Percentiles rank a stretch among this genome's conserved stretches.
phyloP scores from a whole-genome alignment of 768 basidiomycete genomes.

The Psilocybe cyanescens region DNA sequence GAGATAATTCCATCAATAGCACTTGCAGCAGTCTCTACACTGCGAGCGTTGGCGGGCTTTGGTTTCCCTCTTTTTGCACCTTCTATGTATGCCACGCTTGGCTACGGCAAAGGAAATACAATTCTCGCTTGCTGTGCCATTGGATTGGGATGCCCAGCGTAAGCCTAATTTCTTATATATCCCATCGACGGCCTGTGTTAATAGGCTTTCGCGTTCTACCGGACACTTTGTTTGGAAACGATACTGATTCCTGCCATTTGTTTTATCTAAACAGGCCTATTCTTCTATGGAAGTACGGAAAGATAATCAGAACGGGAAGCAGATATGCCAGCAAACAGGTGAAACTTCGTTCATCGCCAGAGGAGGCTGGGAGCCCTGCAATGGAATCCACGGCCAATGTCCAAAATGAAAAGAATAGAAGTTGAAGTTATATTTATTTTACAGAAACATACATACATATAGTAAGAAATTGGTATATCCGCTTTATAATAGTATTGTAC shows the following conservation, averaged over 20 bases:
- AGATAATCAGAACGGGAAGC: slow-evolving; percentile 51
- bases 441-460: no score
- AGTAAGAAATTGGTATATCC: no score
- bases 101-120: slow-evolving; percentile 72
- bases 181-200: no score
- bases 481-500: no score
- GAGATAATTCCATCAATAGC: slow-evolving; percentile 35
- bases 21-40: slow-evolving; percentile 63
- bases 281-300: slow-evolving; percentile 38
- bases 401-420: no score
- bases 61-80: slow-evolving; percentile 80
- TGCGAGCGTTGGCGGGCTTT: slow-evolving; percentile 72
- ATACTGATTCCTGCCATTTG: neutral
- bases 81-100: slow-evolving; percentile 64
- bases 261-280: slow-evolving; percentile 29
- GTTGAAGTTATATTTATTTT: no score
- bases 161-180: slow-evolving; percentile 19
- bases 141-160: slow-evolving; percentile 64
- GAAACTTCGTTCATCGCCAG: neutral
- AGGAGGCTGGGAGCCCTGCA: no score
- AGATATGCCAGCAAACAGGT: slow-evolving; percentile 37
- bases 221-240: no score
- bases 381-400: no score
- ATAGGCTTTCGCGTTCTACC: no score
- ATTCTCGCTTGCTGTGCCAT: slow-evolving; percentile 64